phyloP scores from a whole-genome alignment of 345 rosid species.

The Eucalyptus victrix region DNA sequence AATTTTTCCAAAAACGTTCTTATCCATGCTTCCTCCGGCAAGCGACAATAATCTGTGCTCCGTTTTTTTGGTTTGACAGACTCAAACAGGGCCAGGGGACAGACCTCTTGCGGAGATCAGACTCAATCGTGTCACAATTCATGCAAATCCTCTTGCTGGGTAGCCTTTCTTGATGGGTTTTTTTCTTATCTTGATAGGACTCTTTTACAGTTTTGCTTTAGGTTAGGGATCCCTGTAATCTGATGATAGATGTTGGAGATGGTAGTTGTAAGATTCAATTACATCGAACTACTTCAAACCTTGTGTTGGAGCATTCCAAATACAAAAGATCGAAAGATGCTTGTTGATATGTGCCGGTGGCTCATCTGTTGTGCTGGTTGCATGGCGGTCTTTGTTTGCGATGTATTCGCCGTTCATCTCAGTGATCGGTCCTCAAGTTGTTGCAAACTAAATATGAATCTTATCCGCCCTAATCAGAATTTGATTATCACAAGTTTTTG shows the following conservation, averaged over 20 bases:
- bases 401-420: background rate
- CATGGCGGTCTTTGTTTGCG: background rate
- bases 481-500: background rate
- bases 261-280: background rate
- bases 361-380: background rate
- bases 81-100: constrained; percentile 82
- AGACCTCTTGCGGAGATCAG: constrained; percentile 97
- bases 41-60: background rate
- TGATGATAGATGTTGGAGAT: background rate
- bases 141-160: constrained; percentile 96
- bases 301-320: background rate
- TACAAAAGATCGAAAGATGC: background rate
- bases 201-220: background rate
- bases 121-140: constrained; percentile 85
- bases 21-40: background rate
- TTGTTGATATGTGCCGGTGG: background rate
- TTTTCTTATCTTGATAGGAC: background rate
- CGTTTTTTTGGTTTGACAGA: constrained; percentile 28
- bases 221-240: background rate
- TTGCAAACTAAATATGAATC: background rate
- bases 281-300: background rate
- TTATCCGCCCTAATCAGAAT: background rate
- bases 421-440: background rate
- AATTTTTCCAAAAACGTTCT: background rate
- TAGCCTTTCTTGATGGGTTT: background rate